Conservation (phyloP, 2,329 filamentous ascomycete species). For the Dryadomyces quercus-mongolicae region DNA sequence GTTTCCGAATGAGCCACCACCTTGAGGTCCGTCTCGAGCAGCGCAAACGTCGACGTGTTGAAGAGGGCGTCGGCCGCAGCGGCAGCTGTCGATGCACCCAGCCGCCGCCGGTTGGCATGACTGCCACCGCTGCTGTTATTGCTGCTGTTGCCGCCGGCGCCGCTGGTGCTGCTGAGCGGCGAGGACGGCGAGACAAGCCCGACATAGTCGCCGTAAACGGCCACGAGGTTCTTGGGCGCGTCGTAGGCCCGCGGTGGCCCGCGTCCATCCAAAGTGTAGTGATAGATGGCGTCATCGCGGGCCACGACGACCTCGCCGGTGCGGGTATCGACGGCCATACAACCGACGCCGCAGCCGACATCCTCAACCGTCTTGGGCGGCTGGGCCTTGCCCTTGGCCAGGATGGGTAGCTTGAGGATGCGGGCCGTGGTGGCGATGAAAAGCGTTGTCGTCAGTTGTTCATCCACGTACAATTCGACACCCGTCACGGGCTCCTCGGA, state of each 20-base stretch:
- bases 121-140: neutral
- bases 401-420: constrained; percentile 76
- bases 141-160: constrained; percentile 11
- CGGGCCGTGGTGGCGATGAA: constrained; percentile 87
- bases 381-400: constrained; percentile 79
- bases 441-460: constrained; percentile 59
- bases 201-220: constrained; percentile 74
- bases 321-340: constrained; percentile 76
- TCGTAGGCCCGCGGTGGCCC: constrained; percentile 87
- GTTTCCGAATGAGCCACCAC: constrained; percentile 85
- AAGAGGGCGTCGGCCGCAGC: constrained; percentile 66
- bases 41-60: constrained; percentile 74
- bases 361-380: constrained; percentile 84
- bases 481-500: constrained; percentile 94
- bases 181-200: constrained; percentile 69
- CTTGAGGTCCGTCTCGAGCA: constrained; percentile 84
- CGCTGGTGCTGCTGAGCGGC: constrained; percentile 35
- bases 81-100: constrained; percentile 59
- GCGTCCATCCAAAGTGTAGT: constrained; percentile 74
- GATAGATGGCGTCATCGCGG: constrained; percentile 89
- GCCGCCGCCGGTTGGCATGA: constrained; percentile 41
- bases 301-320: constrained; percentile 84
- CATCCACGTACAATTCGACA: constrained; percentile 59
- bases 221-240: constrained; percentile 72
- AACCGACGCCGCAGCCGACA: constrained; percentile 80